Percentiles rank a stretch among this genome's conserved stretches.
Evolutionary conservation across 257 asterid genomes (phyloP).

Genomic region (Petunia axillaris): DNA sequence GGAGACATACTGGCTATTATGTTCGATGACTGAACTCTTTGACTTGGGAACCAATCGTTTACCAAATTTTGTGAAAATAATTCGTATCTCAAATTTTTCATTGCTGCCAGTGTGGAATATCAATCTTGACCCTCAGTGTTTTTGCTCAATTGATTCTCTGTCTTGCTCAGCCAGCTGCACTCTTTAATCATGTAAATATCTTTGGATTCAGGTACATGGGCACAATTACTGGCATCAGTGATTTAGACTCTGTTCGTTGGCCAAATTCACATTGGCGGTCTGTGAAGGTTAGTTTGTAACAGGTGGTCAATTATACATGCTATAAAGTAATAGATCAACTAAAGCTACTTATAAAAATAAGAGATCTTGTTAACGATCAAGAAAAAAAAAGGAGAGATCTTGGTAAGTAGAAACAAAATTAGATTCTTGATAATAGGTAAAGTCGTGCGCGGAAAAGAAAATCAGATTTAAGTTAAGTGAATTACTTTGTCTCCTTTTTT

Average conservation of each 20-base stretch:
- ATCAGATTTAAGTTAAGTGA: too few species aligned
- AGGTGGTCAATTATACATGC: neutral
- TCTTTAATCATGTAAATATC: slow-evolving; percentile 4
- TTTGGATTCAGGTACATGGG: slow-evolving; percentile 78
- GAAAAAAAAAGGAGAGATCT: too few species aligned
- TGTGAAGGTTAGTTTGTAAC: slow-evolving; percentile 59
- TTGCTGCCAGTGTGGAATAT: neutral
- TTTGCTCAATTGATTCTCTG: neutral
- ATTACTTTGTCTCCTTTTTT: too few species aligned
- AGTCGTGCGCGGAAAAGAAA: too few species aligned
- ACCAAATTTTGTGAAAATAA: neutral
- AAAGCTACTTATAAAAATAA: neutral
- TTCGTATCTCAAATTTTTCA: neutral
- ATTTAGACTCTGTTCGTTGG: slow-evolving; percentile 91
- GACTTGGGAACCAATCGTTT: neutral
- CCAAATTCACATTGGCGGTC: slow-evolving; percentile 96
- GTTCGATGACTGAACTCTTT: neutral
- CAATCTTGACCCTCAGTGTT: neutral
- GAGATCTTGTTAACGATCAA: too few species aligned
- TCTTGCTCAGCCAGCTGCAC: neutral
- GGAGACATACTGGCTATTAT: neutral
- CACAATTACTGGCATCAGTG: slow-evolving; percentile 82
- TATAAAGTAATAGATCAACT: slow-evolving; percentile 3
- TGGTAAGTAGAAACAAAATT: too few species aligned
- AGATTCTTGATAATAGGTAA: too few species aligned